Conservation (phyloP, 768 basidiomycete genomes). For the Xerocomus brunneocitrinus region DNA sequence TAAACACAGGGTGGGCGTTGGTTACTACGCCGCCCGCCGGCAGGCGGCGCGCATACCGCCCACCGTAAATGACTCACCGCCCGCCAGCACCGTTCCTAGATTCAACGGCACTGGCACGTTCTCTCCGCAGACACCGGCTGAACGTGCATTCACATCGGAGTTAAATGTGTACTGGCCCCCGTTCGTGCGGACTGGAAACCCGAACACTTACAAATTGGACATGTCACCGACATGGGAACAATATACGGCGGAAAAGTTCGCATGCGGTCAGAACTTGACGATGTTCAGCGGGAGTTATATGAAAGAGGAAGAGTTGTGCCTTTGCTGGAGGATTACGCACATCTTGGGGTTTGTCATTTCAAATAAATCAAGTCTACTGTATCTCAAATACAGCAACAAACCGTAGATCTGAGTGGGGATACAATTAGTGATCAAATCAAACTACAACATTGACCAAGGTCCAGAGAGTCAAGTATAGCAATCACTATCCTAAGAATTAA, state of each 20-base stretch:
- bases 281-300: neutral
- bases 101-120: slow-evolving; percentile 52
- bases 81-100: slow-evolving; percentile 19
- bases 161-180: slow-evolving; percentile 37
- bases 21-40: neutral
- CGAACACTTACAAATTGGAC: neutral
- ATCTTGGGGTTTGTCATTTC: neutral
- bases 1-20: slow-evolving; percentile 49
- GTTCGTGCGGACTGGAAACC: neutral
- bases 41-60: neutral
- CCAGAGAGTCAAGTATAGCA: neutral
- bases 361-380: neutral
- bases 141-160: slow-evolving; percentile 52
- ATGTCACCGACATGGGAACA: neutral
- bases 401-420: neutral
- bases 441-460: neutral
- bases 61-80: slow-evolving; percentile 15
- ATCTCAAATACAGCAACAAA: neutral
- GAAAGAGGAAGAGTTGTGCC: slow-evolving; percentile 26
- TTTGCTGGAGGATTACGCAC: slow-evolving; percentile 30
- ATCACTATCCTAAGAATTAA: slow-evolving; percentile 11
- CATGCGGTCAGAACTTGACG: slow-evolving; percentile 18
- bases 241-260: slow-evolving; percentile 14
- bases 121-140: slow-evolving; percentile 39
- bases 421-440: neutral